phyloP scores from a whole-genome alignment of 371 early-diverging fungal species.

The Actinomucor elegans region DNA sequence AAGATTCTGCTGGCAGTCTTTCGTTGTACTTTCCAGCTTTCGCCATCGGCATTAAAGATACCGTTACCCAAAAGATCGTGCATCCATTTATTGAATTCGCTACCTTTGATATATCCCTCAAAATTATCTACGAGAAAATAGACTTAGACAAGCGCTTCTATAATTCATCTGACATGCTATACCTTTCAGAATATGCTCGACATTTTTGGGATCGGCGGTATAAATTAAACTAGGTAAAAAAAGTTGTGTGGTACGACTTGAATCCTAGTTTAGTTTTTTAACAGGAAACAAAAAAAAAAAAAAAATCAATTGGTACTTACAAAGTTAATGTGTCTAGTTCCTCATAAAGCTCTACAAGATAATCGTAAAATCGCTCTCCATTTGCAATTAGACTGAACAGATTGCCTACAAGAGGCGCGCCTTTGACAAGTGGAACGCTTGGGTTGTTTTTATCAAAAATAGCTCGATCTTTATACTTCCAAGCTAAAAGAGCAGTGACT shows the following conservation, averaged over 20 bases:
- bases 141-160: background rate
- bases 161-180: background rate
- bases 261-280: no score
- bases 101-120: conserved; percentile 43
- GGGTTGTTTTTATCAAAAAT: conserved; percentile 26
- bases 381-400: conserved; percentile 12
- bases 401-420: conserved; percentile 31
- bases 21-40: conserved; percentile 37
- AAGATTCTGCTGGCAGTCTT: conserved; percentile 50
- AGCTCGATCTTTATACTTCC: conserved; percentile 36
- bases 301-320: background rate
- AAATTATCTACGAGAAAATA: conserved; percentile 30
- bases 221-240: conserved; percentile 16
- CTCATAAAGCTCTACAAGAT: conserved; percentile 8
- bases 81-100: conserved; percentile 26
- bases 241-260: conserved; percentile 15
- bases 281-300: no score
- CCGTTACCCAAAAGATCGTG: conserved; percentile 44
- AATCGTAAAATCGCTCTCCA: conserved; percentile 16
- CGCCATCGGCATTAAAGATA: conserved; percentile 48
- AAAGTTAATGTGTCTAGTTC: conserved; percentile 1
- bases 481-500: conserved; percentile 22
- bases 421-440: conserved; percentile 9
- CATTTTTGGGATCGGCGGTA: conserved; percentile 33
- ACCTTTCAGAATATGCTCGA: conserved; percentile 32